Base-by-base conservation (phyloP, 2,329 filamentous ascomycete species). In the Zopfia rhizophila region DNA sequence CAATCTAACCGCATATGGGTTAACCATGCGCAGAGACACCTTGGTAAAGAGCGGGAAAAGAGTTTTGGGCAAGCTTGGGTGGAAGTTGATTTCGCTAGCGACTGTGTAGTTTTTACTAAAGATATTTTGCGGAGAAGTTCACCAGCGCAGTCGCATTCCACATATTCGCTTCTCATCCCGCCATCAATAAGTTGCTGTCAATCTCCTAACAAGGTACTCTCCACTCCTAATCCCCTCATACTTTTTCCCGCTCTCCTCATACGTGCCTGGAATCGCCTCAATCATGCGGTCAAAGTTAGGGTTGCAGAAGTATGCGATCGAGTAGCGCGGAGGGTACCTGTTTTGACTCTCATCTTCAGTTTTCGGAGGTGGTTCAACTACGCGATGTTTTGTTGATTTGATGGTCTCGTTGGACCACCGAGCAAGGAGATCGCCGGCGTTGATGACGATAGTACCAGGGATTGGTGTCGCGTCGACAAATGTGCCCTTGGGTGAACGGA, bases 391-490 rank as follows among this genome's bases (percentile, higher is more conserved):
- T 3, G 92, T 97, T 66, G 89, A 93, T 75, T 89, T 91, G 74
- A 97, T 96, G 4, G 83, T 88, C 63, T 95, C 90, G 65, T 97
- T 97, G 54, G 88, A 90, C 92, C 91, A 96, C 39, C 91, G 80
- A 1, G 90, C 87, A 37, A 97, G 76, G 57, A 97, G 69, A 66
- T 97, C 92, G 1, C 91, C 92, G 0, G 91, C 91, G 63, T 97
- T 97, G 55, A 96, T 83, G 8, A 97, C 90, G 28, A 94, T 87
- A 0, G 90, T 91, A 42, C 85, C 86, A 24, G 85, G 78, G 48
- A 96, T 93, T 0, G 92, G 91, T 5, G 83, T 90, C 1, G 90
- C 92, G 63, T 96, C 84, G 27, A 96, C 85, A 62, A 92, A 96
- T 0, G 80, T 83, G 2, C 89, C 90, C 28, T 82, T 86, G 0